Conservation (phyloP, 208 protist species). For the Leishmania guyanensis region DNA sequence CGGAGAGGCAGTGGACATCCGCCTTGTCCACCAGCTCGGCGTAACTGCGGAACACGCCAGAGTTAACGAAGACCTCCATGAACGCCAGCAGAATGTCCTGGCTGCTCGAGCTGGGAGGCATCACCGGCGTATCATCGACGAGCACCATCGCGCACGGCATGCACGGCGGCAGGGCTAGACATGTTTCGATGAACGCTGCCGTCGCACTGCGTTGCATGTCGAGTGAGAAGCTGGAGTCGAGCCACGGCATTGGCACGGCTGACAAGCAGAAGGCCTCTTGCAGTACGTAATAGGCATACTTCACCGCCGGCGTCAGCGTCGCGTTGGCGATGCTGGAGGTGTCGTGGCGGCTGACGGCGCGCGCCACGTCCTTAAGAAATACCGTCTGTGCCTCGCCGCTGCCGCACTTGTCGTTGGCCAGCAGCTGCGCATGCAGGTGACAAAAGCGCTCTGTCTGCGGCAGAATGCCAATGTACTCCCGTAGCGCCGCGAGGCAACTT, state of each 20-base stretch:
- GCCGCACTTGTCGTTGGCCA: conserved; percentile 50
- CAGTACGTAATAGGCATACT: conserved; percentile 77
- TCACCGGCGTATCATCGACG: conserved; percentile 47
- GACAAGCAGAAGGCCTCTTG: conserved; percentile 65
- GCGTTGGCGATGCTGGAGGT: conserved; percentile 16
- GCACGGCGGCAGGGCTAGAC: conserved; percentile 51
- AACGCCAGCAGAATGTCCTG: conserved; percentile 50
- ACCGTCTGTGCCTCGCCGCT: conserved; percentile 34
- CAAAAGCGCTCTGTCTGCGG: conserved; percentile 51
- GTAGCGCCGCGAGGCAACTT: conserved; percentile 31
- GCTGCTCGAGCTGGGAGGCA: conserved; percentile 32
- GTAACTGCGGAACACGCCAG: conserved; percentile 42
- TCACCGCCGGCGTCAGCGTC: conserved; percentile 49
- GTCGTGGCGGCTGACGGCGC: conserved; percentile 35
- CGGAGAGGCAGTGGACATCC: background rate
- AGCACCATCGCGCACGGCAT: conserved; percentile 62
- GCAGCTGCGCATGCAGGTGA: conserved; percentile 64
- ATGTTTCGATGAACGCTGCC: conserved; percentile 61
- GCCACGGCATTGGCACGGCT: conserved; percentile 60
- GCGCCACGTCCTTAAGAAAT: conserved; percentile 44
- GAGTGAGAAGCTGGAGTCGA: conserved; percentile 44
- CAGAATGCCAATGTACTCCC: conserved; percentile 40
- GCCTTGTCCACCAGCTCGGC: conserved; percentile 20
- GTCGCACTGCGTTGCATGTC: conserved; percentile 44
- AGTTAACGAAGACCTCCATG: conserved; percentile 51